Conservation (phyloP, 495 filamentous ascomycete species). For the Lichina pygmaea region DNA sequence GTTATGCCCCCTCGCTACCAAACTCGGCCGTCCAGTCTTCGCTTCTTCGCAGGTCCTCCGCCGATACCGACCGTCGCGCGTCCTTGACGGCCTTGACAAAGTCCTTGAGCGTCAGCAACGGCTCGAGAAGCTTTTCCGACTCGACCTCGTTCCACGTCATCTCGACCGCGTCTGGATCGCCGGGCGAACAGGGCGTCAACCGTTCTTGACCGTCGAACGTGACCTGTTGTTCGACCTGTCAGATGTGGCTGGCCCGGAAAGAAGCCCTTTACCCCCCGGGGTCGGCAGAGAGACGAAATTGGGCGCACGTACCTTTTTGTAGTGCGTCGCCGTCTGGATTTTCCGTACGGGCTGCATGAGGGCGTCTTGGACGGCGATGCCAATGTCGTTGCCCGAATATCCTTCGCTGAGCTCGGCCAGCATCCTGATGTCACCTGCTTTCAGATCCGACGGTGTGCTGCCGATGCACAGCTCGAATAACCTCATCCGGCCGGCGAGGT, state of each 20-base stretch:
- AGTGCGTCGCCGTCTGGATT: constrained; percentile 96
- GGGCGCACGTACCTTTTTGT: constrained; percentile 46
- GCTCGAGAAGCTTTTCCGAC: constrained; percentile 60
- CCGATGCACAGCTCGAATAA: constrained; percentile 96
- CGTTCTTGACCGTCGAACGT: constrained; percentile 42
- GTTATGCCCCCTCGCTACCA: constrained; percentile 62
- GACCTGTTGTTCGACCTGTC: constrained; percentile 21
- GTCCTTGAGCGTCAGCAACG: constrained; percentile 65
- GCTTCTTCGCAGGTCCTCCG: constrained; percentile 56
- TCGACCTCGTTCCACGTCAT: constrained; percentile 84
- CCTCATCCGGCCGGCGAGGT: constrained; percentile 64
- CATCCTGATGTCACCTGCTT: constrained; percentile 45
- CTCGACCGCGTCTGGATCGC: constrained; percentile 58
- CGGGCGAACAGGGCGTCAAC: constrained; percentile 81
- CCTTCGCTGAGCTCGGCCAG: constrained; percentile 66
- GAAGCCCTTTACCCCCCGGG: neutral
- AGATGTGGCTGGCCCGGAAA: neutral
- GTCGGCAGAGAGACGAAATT: too few species aligned
- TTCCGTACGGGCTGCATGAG: constrained; percentile 94
- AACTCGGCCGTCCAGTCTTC: constrained; percentile 92
- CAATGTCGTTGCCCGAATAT: constrained; percentile 89
- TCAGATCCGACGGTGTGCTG: constrained; percentile 66
- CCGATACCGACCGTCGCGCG: constrained; percentile 67
- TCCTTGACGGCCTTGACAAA: constrained; percentile 81
- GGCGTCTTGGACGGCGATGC: constrained; percentile 87